Evolutionary conservation across 495 filamentous ascomycete species (phyloP), one percentile per base, ranked within the genome.

Genomic region (Penicillium longicatenatum): DNA sequence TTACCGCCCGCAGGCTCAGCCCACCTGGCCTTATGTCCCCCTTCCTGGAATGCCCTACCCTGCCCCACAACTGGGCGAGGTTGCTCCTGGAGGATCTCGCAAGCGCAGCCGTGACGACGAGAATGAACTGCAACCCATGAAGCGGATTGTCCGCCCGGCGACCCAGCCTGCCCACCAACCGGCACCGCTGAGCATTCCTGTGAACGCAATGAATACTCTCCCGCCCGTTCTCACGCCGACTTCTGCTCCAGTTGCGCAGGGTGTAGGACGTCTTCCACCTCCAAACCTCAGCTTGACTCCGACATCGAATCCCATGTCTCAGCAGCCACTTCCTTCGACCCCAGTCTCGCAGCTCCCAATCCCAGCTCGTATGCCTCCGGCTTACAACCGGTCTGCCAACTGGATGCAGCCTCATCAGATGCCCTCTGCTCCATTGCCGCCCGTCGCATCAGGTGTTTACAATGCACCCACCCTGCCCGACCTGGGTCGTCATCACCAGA

Each of bases 21-120:
- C 68, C 9, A 62, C 54, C 52, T 78, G 73, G 73, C 69, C 26
- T 26, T 26, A 66, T 31, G 30, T 63, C 54, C 65, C 72, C 7
- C 24, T 66, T 22, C 67, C 67, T 39, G 67, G 53, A 35, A 31
- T 67, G 26, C 52, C 70, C 2, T 76, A 77, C 50, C 48, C 61
- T 10, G 45, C 58, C 4, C 63, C 63, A 24, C 70, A 69, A 44
- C 41, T 61, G n/a, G 55, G 46, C 20, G 66, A 76, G 3, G 42
- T 55, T 24, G 57, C 82, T 14, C 71, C 65, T 35, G 54, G 47
- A n/a, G 76, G 30, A 72, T 77, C 75, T 35, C 79, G 86, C 55
- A 97, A 97, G 74, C 80, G 92, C 54, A 88, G 83, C 56, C 80
- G 82, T 35, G 92, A 96, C 35, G 83, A 85, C 12, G 77, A 82